These are phyloP conservation scores for Breviolum minutum DNA, from an alignment of 73 alveolate species.

Conservation along the genomic window DNA sequence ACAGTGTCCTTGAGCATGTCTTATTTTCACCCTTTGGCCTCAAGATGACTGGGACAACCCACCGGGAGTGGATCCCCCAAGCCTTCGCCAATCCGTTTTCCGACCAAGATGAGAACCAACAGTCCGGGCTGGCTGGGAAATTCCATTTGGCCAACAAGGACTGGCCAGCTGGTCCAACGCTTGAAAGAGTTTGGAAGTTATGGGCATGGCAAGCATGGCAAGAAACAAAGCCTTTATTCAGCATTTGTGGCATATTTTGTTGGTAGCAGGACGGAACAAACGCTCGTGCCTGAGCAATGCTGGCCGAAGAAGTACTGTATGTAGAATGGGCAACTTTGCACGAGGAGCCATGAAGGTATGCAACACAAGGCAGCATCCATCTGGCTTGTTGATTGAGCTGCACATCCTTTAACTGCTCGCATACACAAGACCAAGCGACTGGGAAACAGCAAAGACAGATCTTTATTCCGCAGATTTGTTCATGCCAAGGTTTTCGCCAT, in stretches of 20 bases:
- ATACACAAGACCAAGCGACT: too few species aligned
- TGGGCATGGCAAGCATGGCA: too few species aligned
- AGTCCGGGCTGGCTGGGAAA: constrained; percentile 62
- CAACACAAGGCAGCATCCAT: not conserved
- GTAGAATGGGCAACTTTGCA: not conserved
- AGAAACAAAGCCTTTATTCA: too few species aligned
- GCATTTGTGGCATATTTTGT: not conserved
- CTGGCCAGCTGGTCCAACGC: not conserved
- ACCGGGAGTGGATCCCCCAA: not conserved
- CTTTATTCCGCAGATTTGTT: not conserved
- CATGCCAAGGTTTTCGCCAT: constrained; percentile 62
- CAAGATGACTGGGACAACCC: not conserved
- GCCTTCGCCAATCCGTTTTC: not conserved
- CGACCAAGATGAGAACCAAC: constrained; percentile 27
- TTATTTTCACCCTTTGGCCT: not conserved
- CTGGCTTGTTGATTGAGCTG: not conserved
- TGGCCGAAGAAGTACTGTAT: not conserved
- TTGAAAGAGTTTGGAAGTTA: not conserved
- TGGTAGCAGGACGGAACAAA: constrained; percentile 21
- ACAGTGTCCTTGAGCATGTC: not conserved
- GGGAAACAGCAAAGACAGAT: too few species aligned
- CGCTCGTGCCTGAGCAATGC: not conserved
- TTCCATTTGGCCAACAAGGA: constrained; percentile 78
- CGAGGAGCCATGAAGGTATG: not conserved
- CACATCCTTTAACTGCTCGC: too few species aligned